These are phyloP conservation scores for Termitomyces sp. DNA, from an alignment of 768 basidiomycete species.

Conservation along the genomic window DNA sequence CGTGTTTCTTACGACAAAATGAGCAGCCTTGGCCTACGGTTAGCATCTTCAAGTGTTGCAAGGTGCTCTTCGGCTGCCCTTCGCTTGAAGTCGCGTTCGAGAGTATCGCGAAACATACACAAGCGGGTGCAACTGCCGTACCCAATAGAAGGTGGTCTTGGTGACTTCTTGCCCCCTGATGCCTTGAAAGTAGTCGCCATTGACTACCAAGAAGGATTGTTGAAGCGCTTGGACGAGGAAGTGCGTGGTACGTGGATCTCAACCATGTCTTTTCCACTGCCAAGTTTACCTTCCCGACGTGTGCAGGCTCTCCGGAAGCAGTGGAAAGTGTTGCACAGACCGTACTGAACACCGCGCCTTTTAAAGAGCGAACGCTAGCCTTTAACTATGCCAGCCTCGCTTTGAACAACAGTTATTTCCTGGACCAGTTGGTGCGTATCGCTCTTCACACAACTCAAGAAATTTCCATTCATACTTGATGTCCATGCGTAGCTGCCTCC, in stretches of 20 bases:
- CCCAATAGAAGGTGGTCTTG: constrained; percentile 66
- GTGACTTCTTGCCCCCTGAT: constrained; percentile 72
- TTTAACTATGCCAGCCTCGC: constrained; percentile 93
- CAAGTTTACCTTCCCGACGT: constrained; percentile 2
- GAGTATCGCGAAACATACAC: constrained; percentile 42
- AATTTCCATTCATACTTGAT: constrained; percentile 3
- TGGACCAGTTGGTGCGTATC: constrained; percentile 73
- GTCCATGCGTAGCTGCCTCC: constrained; percentile 36
- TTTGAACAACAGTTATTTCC: constrained; percentile 94
- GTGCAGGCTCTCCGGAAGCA: constrained; percentile 54
- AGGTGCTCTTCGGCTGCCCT: constrained; percentile 15
- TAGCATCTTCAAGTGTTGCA: constrained; percentile 21
- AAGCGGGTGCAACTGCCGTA: constrained; percentile 57
- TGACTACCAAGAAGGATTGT: constrained; percentile 84
- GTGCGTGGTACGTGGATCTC: constrained; percentile 54
- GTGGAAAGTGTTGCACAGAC: constrained; percentile 64
- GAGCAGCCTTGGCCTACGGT: constrained; percentile 26
- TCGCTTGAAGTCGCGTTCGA: constrained; percentile 18
- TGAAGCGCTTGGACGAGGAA: constrained; percentile 73
- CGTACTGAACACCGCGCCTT: constrained; percentile 60
- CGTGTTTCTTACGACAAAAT: constrained; percentile 12
- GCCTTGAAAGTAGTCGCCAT: constrained; percentile 69
- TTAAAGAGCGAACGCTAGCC: constrained; percentile 57
- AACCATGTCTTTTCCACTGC: not conserved
- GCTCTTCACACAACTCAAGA: not conserved